These are phyloP conservation scores for Nemophila menziesii DNA, from an alignment of 257 asterid species.

Conservation along the genomic window DNA sequence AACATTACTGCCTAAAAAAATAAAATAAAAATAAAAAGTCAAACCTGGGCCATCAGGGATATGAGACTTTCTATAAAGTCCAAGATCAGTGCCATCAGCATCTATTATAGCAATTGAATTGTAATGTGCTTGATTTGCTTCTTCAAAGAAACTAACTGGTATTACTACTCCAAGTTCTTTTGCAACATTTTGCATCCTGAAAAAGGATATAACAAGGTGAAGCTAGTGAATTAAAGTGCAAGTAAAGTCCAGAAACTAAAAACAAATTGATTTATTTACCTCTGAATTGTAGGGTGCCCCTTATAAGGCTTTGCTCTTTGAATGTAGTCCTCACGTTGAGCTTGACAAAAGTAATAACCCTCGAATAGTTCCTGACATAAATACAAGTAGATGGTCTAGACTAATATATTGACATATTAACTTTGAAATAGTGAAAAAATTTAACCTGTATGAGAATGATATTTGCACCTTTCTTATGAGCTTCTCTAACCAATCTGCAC, in stretches of 20 bases:
- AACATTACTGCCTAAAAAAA: slow-evolving; percentile 4
- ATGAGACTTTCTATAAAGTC: slow-evolving; percentile 94
- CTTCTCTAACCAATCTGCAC: slow-evolving; percentile 82
- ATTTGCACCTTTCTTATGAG: slow-evolving; percentile 81
- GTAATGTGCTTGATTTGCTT: slow-evolving; percentile 94
- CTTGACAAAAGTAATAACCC: slow-evolving; percentile 96
- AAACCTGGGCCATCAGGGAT: slow-evolving; percentile 98
- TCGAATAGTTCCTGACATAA: slow-evolving; percentile 80
- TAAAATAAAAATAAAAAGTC: slow-evolving; percentile 1
- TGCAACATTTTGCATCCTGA: slow-evolving; percentile 90
- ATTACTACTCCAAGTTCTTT: slow-evolving; percentile 84
- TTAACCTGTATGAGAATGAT: slow-evolving; percentile 87
- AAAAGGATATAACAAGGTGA: background rate
- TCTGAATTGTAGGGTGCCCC: slow-evolving; percentile 73
- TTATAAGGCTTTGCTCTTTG: slow-evolving; percentile 73
- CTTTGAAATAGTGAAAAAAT: background rate
- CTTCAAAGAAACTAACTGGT: slow-evolving; percentile 98
- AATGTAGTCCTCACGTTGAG: slow-evolving; percentile 80
- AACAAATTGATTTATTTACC: slow-evolving; percentile 28
- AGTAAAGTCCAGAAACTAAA: slow-evolving; percentile 4
- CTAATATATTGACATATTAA: too few species aligned
- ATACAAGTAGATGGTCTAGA: slow-evolving; percentile 3
- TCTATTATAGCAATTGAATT: slow-evolving; percentile 82
- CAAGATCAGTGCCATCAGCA: slow-evolving; percentile 93
- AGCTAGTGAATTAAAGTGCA: background rate